A percentile compares a stretch with the other conserved stretches of the same genome.
Conservation (phyloP, 2,329 filamentous ascomycete species). For the Laburnicola sp. region DNA sequence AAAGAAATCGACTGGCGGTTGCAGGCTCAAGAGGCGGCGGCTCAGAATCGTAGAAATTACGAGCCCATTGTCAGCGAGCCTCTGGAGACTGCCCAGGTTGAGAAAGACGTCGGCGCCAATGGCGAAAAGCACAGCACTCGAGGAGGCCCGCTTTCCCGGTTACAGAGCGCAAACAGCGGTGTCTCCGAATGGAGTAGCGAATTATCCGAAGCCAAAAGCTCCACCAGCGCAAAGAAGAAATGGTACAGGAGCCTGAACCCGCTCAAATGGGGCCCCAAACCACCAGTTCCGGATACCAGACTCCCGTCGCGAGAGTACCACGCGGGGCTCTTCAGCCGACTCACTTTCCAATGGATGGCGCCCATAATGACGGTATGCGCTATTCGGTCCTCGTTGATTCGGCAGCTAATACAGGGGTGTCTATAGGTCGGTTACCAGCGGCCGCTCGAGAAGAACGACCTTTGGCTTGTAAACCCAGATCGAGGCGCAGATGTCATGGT, state of each 20-base stretch:
- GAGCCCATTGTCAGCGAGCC: slow-evolving; percentile 48
- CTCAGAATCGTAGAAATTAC: slow-evolving; percentile 39
- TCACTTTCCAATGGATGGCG: slow-evolving; percentile 90
- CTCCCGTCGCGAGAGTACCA: slow-evolving; percentile 67
- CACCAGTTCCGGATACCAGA: slow-evolving; percentile 60
- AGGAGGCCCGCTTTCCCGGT: slow-evolving; percentile 26
- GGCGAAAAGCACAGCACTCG: slow-evolving; percentile 23
- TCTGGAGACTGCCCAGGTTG: slow-evolving; percentile 39
- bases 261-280: slow-evolving; percentile 53
- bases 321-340: slow-evolving; percentile 71
- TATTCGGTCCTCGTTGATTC: slow-evolving; percentile 1
- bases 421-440: slow-evolving; percentile 78
- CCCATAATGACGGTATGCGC: slow-evolving; percentile 67
- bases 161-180: slow-evolving; percentile 34
- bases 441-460: slow-evolving; percentile 77
- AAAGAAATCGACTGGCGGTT: slow-evolving; percentile 46
- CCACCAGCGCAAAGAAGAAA: slow-evolving; percentile 46
- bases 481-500: slow-evolving; percentile 73
- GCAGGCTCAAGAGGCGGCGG: slow-evolving; percentile 41
- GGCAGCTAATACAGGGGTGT: slow-evolving; percentile 7
- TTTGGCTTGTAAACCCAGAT: slow-evolving; percentile 85
- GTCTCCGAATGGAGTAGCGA: slow-evolving; percentile 36
- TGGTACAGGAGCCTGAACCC: slow-evolving; percentile 64
- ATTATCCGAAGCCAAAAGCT: slow-evolving; percentile 32
- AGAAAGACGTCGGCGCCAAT: slow-evolving; percentile 37